Percentiles rank a stretch among this genome's conserved stretches.
These are phyloP conservation scores for Neocallimastix lanati DNA, from an alignment of 192 early-diverging fungal species.

Conservation along the genomic window DNA sequence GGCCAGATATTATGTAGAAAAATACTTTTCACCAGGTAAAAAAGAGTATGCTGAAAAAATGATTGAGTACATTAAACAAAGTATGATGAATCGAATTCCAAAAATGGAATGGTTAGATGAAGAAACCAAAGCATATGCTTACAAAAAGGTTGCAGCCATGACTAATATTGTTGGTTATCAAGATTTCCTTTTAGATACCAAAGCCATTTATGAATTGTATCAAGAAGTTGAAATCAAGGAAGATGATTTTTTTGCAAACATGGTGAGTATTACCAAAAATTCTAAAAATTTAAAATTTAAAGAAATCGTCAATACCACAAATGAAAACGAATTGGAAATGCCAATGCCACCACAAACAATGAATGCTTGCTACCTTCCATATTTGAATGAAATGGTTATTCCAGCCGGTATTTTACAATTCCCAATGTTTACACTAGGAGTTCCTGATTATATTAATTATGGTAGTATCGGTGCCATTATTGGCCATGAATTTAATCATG, in stretches of 20 bases:
- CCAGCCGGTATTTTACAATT: slow-evolving; percentile 41
- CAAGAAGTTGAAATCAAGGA: too few species aligned
- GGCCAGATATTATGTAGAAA: too few species aligned
- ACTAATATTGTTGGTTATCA: slow-evolving; percentile 45
- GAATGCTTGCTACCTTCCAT: slow-evolving; percentile 38
- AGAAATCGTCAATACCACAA: too few species aligned
- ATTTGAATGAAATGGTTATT: slow-evolving; percentile 23
- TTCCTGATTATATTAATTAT: slow-evolving; percentile 43
- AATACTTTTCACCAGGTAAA: too few species aligned
- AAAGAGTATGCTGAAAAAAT: too few species aligned
- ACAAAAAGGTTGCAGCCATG: slow-evolving; percentile 41
- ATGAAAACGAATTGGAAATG: too few species aligned
- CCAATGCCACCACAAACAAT: slow-evolving; percentile 19
- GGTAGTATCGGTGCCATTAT: slow-evolving; percentile 53
- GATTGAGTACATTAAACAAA: slow-evolving; percentile 17
- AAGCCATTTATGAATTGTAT: too few species aligned
- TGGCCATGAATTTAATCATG: slow-evolving; percentile 59
- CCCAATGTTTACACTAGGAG: slow-evolving; percentile 32
- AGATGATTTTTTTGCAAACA: too few species aligned
- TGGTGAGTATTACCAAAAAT: too few species aligned
- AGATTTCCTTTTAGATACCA: slow-evolving; percentile 24
- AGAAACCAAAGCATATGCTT: slow-evolving; percentile 22
- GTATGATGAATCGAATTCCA: slow-evolving; percentile 18
- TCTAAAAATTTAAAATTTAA: too few species aligned
- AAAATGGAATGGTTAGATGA: slow-evolving; percentile 39